Conservation (phyloP, 2,329 filamentous ascomycete genomes). For the Phialophora verrucosa region DNA sequence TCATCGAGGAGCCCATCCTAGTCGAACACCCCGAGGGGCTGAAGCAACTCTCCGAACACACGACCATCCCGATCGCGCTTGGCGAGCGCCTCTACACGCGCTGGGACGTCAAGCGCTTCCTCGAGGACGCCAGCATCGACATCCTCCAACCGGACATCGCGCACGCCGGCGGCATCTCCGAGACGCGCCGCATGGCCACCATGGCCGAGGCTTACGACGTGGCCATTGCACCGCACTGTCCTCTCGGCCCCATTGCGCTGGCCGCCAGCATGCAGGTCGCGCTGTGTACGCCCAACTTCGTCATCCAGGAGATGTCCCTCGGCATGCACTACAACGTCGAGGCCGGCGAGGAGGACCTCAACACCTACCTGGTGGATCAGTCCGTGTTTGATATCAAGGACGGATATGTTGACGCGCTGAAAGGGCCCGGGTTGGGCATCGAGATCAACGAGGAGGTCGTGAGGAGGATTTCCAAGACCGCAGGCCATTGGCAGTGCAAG, state of each 20-base stretch:
- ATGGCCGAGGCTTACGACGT: slow-evolving; percentile 76
- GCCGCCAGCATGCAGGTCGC: slow-evolving; percentile 72
- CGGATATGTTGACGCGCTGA: slow-evolving; percentile 67
- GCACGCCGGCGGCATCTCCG: slow-evolving; percentile 72
- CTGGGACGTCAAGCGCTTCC: slow-evolving; percentile 73
- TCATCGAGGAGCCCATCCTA: slow-evolving; percentile 74
- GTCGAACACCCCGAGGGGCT: slow-evolving; percentile 70
- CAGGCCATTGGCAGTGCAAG: slow-evolving; percentile 68
- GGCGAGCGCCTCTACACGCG: slow-evolving; percentile 72
- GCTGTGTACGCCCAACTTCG: slow-evolving; percentile 64
- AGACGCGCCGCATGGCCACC: slow-evolving; percentile 68
- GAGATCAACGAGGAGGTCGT: slow-evolving; percentile 74
- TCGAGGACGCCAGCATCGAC: slow-evolving; percentile 69
- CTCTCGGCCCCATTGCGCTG: slow-evolving; percentile 71
- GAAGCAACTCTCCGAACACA: slow-evolving; percentile 62
- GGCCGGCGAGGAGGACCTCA: slow-evolving; percentile 67
- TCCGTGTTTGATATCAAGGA: slow-evolving; percentile 70
- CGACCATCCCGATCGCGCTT: slow-evolving; percentile 69
- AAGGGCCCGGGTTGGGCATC: slow-evolving; percentile 68
- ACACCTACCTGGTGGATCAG: slow-evolving; percentile 69
- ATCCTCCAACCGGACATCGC: slow-evolving; percentile 73
- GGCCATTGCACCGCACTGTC: slow-evolving; percentile 72
- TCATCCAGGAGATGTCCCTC: slow-evolving; percentile 76
- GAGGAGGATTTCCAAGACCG: slow-evolving; percentile 62
- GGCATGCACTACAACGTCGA: slow-evolving; percentile 78